These are phyloP conservation scores for Avena insularis DNA, from an alignment of 176 grass and related monocot species.

Conservation along the genomic window DNA sequence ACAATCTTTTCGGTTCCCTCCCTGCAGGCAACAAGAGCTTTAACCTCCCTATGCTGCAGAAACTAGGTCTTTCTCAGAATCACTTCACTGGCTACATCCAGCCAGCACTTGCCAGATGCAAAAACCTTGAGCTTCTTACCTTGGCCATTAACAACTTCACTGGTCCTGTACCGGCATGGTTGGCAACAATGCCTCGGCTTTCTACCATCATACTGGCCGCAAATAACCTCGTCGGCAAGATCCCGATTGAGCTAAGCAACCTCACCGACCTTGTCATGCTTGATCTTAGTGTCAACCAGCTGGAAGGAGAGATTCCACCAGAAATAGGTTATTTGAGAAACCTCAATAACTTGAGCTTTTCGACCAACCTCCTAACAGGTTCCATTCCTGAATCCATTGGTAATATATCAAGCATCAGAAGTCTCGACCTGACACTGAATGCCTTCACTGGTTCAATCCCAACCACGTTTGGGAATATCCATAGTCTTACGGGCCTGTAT, in stretches of 20 bases:
- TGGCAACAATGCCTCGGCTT: constrained; percentile 7
- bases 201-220: background rate
- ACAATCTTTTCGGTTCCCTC: constrained; percentile 12
- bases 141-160: background rate
- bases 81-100: background rate
- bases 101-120: background rate
- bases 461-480: background rate
- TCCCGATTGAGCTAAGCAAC: constrained; percentile 9
- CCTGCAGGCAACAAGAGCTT: constrained; percentile 15
- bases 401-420: constrained; percentile 9
- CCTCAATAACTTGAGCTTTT: constrained; percentile 19
- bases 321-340: constrained; percentile 25
- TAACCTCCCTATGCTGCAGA: background rate
- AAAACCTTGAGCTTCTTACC: background rate
- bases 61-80: background rate
- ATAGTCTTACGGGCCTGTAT: background rate
- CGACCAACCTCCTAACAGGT: constrained; percentile 1
- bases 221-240: constrained; percentile 18
- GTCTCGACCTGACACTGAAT: constrained; percentile 7
- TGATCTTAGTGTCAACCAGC: constrained; percentile 7
- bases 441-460: constrained; percentile 23
- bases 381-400: constrained; percentile 15
- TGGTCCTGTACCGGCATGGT: constrained; percentile 16
- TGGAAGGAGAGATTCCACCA: constrained; percentile 5
- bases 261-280: constrained; percentile 3